These are phyloP conservation scores for Parastagonospora nodorum DNA, from an alignment of 2,329 filamentous ascomycete genomes.

Conservation along the genomic window DNA sequence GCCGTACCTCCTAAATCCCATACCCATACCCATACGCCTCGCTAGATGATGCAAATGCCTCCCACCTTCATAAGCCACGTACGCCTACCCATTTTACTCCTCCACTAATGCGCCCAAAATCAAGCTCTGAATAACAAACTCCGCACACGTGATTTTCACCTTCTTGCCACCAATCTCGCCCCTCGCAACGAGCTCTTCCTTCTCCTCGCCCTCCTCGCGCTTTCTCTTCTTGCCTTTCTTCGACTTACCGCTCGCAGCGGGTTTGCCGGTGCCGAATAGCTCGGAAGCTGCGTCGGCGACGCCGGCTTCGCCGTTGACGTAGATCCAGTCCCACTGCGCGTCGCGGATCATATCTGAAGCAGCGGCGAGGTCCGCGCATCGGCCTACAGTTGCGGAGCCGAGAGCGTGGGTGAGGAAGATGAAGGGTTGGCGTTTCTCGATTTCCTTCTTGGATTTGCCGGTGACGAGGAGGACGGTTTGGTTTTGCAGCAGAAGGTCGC, in stretches of 20 bases:
- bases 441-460: constrained; percentile 64
- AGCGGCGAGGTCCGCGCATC: constrained; percentile 68
- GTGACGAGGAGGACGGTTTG: constrained; percentile 75
- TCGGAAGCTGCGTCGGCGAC: constrained; percentile 59
- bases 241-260: constrained; percentile 23
- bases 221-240: constrained; percentile 52
- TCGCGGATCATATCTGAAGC: constrained; percentile 65
- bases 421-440: constrained; percentile 71
- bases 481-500: constrained; percentile 67
- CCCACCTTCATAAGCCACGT: no score
- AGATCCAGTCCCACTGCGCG: constrained; percentile 76
- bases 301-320: constrained; percentile 69
- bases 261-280: constrained; percentile 48
- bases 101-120: constrained; percentile 82
- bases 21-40: neutral
- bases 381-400: constrained; percentile 69
- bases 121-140: constrained; percentile 89
- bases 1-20: neutral
- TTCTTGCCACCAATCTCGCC: constrained; percentile 53
- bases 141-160: constrained; percentile 75
- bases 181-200: constrained; percentile 30
- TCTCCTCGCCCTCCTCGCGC: constrained; percentile 39
- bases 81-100: constrained; percentile 43
- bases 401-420: constrained; percentile 80
- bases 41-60: neutral